These are phyloP conservation scores for Sanghuangporus sanghuang DNA, from an alignment of 1,284 basidiomycete species.

Conservation along the genomic window DNA sequence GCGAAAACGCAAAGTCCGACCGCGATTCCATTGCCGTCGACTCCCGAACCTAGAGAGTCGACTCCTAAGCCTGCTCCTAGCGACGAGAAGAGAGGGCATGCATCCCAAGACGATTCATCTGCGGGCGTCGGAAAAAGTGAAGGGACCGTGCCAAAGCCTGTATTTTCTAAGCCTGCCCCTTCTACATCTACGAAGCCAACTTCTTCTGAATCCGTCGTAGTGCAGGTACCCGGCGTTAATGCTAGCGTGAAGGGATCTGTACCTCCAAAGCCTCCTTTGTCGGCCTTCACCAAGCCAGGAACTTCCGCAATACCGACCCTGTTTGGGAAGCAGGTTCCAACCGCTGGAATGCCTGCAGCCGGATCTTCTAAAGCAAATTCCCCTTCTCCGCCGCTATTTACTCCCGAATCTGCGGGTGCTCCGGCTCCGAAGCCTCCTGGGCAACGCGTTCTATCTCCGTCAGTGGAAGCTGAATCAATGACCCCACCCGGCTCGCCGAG, in stretches of 20 bases:
- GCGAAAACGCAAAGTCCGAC: constrained; percentile 24
- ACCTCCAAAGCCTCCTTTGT: background rate
- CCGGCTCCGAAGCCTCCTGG: background rate
- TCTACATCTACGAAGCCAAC: background rate
- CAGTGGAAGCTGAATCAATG: constrained; percentile 28
- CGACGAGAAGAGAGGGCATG: background rate
- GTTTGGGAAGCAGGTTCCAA: background rate
- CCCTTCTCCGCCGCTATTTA: background rate
- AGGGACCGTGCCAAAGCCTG: background rate
- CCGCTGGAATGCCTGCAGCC: background rate
- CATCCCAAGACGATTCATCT: background rate
- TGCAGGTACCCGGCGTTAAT: background rate
- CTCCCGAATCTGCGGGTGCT: background rate
- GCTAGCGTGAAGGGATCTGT: constrained; percentile 28
- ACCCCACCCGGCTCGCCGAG: constrained; percentile 56
- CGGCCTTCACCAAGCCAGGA: background rate
- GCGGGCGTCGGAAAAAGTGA: background rate
- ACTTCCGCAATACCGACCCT: constrained; percentile 1
- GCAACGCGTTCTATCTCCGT: constrained; percentile 11
- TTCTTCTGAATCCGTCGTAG: background rate
- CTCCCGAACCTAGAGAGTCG: background rate
- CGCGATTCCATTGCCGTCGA: constrained; percentile 26
- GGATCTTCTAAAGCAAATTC: background rate
- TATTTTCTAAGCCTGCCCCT: constrained; percentile 16
- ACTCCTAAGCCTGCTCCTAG: background rate